A percentile compares a stretch with the other conserved stretches of the same genome.
phyloP scores from a whole-genome alignment of 2,329 filamentous ascomycete species.

The Claviceps capensis region DNA sequence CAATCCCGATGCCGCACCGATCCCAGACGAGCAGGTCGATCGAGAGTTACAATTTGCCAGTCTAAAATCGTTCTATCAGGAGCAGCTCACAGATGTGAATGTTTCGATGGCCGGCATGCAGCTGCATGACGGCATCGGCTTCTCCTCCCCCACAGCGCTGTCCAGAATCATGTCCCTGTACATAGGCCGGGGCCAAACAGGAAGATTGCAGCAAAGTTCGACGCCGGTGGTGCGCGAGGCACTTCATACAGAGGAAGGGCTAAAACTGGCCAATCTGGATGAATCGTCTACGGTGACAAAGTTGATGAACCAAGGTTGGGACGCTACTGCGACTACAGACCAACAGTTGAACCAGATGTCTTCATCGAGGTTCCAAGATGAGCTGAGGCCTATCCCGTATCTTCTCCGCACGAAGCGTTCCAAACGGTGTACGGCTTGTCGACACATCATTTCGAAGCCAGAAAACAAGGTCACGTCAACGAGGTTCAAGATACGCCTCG shows the following conservation, averaged over 20 bases:
- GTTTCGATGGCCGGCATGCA: slow-evolving; percentile 35
- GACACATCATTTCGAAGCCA: slow-evolving; percentile 89
- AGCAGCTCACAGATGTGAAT: slow-evolving; percentile 54
- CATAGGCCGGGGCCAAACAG: slow-evolving; percentile 47
- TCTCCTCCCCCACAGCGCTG: slow-evolving; percentile 66
- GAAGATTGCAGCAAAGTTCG: slow-evolving; percentile 53
- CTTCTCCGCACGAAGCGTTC: slow-evolving; percentile 83
- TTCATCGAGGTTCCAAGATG: slow-evolving; percentile 51
- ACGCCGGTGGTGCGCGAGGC: slow-evolving; percentile 72
- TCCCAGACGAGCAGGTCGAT: slow-evolving; percentile 36
- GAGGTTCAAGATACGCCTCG: slow-evolving; percentile 81
- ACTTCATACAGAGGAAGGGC: slow-evolving; percentile 53
- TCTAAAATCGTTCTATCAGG: slow-evolving; percentile 68
- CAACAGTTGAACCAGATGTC: slow-evolving; percentile 37
- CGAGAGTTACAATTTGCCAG: slow-evolving; percentile 59
- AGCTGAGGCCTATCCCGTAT: slow-evolving; percentile 69
- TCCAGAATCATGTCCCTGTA: slow-evolving; percentile 88
- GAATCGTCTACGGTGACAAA: slow-evolving; percentile 48
- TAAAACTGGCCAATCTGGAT: slow-evolving; percentile 47
- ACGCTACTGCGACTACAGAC: slow-evolving; percentile 39
- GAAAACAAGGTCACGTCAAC: slow-evolving; percentile 82
- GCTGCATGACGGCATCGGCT: slow-evolving; percentile 29
- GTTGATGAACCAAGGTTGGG: slow-evolving; percentile 47
- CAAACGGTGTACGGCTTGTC: slow-evolving; percentile 83
- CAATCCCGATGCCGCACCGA: slow-evolving; percentile 21